Evolutionary conservation across 2,329 filamentous ascomycete genomes (phyloP).

Genomic region (Didymella glomerata): DNA sequence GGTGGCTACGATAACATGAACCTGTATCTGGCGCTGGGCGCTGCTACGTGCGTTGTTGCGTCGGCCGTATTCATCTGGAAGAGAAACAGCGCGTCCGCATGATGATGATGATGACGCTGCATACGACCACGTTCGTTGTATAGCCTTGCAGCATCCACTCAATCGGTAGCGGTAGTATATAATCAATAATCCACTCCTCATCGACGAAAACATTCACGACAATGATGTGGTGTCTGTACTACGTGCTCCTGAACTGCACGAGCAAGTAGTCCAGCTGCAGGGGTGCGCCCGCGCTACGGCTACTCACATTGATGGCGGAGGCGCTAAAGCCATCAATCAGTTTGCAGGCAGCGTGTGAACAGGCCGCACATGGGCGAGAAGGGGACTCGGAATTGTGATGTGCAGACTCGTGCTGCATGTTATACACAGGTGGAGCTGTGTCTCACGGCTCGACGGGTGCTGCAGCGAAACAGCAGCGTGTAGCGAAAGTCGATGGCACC

Average conservation of each 20-base stretch:
- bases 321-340: background rate
- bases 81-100: slow-evolving; percentile 45
- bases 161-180: background rate
- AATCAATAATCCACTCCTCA: slow-evolving; percentile 14
- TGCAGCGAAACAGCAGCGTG: background rate
- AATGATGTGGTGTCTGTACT: slow-evolving; percentile 2
- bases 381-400: background rate
- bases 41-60: slow-evolving; percentile 67
- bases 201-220: background rate
- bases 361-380: background rate
- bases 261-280: slow-evolving; percentile 8
- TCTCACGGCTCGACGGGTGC: background rate
- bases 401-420: background rate
- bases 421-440: background rate
- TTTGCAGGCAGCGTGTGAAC: background rate
- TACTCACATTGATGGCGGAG: slow-evolving; percentile 4
- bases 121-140: background rate
- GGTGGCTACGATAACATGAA: slow-evolving; percentile 78
- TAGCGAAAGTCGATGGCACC: background rate
- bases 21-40: slow-evolving; percentile 84
- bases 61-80: slow-evolving; percentile 69
- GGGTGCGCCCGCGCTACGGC: slow-evolving; percentile 15
- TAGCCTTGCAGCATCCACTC: background rate
- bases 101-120: slow-evolving; percentile 5
- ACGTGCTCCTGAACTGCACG: slow-evolving; percentile 12